Base-by-base conservation (phyloP, 2,329 filamentous ascomycete genomes). In the Fusarium dlaminii region DNA sequence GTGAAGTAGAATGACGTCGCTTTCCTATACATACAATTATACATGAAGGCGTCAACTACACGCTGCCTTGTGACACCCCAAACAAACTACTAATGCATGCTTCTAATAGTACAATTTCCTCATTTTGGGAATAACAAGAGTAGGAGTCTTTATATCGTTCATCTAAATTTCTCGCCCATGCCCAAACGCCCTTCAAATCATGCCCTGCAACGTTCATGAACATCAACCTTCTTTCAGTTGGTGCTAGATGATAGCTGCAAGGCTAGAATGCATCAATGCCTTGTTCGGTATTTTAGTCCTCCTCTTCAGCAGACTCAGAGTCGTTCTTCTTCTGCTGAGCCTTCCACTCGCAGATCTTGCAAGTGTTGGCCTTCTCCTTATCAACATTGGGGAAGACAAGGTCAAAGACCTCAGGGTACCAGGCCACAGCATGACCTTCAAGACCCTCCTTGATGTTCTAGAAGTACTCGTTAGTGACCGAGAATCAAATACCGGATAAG, bases 381-480 rank as follows among this genome's bases (percentile, higher is more conserved):
- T 98, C 93, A 24, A 98, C 83, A 73, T 93, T 87, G 42, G 94
- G 91, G 86, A 99, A 99, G 76, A 98, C 91, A 70, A 98, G 88
- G 72, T 96, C 90, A 82, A 98, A 98, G 57, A 99, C 94, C 75
- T 99, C 95, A 12, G 89, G 89, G 86, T 98, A 99, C 96, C 96
- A 99, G 79, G 90, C 91, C 24, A 96, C 96, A 1, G 96, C 93
- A 76, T 92, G 93, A 79, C 97, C 96, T 83, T 98, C 92, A 72
- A 99, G 94, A 75, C 95, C 95, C 80, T 97, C 90, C 85, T 98
- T 99, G 87, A 99, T 99, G 81, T 98, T 98, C 96, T 99, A 81
- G 66, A 60, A 57, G 32, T 32, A 46, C 48, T 59, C 32, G 63
- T 76, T 56, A 75, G 65, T 62, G 66, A 63, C 20, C 4, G 17